These are phyloP conservation scores for Hygrophila difformis DNA, from an alignment of 257 asterid genomes.

Conservation along the genomic window DNA sequence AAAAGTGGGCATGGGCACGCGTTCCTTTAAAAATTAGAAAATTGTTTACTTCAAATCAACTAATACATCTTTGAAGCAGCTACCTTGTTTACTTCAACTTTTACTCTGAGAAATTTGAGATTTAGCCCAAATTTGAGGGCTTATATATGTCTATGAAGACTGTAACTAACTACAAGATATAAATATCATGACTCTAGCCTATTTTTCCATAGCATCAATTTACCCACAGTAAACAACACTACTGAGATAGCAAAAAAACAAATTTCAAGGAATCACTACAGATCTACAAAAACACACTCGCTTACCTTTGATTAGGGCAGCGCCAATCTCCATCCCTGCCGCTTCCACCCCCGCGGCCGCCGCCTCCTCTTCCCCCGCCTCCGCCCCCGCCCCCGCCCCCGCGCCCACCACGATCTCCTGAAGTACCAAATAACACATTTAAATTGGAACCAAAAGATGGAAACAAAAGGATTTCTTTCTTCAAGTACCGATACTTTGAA, in stretches of 20 bases:
- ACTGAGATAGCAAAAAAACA: background rate
- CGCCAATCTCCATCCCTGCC: conserved; percentile 99
- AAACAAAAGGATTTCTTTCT: no score
- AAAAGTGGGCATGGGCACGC: no score
- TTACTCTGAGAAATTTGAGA: no score
- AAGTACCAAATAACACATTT: conserved; percentile 10
- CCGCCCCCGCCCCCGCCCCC: conserved; percentile 43
- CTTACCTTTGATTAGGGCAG: conserved; percentile 87
- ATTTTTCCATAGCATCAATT: background rate
- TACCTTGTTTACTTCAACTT: no score
- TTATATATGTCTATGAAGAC: background rate
- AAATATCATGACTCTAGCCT: background rate
- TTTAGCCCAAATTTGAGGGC: background rate
- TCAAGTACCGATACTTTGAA: background rate
- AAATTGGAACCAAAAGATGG: no score
- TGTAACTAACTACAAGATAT: background rate
- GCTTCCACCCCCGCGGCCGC: conserved; percentile 75
- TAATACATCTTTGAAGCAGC: no score
- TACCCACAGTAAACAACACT: conserved; percentile 4
- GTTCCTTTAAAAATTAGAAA: no score
- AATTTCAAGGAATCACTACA: background rate
- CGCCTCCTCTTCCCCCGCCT: conserved; percentile 30
- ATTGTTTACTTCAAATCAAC: no score
- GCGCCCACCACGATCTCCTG: conserved; percentile 67
- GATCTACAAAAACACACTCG: conserved; percentile 9